Evolutionary conservation across 2,329 filamentous ascomycete genomes (phyloP).

Genomic region (Trichoderma simmonsii): DNA sequence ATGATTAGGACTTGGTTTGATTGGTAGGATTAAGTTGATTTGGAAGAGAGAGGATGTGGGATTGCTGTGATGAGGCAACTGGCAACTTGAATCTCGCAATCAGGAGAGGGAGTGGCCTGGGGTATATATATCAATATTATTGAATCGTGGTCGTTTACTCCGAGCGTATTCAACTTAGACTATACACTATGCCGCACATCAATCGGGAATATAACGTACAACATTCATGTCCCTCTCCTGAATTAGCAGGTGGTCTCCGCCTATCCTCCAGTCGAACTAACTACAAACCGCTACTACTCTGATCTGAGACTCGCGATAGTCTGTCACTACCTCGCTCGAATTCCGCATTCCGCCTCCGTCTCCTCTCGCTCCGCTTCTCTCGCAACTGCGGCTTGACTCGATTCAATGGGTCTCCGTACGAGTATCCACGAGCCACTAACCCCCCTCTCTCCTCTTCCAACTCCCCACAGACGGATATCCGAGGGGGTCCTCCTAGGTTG

Average conservation of each 20-base stretch:
- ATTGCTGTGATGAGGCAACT: neutral
- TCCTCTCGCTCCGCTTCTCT: neutral
- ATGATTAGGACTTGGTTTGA: neutral
- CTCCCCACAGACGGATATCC: neutral
- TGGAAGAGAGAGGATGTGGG: neutral
- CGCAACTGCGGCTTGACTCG: neutral
- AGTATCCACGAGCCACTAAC: too few relatives aligned
- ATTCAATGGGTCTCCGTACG: neutral
- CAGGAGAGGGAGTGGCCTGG: neutral
- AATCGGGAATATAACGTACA: too few relatives aligned
- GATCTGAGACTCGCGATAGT: neutral
- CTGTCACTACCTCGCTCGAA: neutral
- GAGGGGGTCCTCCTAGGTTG: neutral
- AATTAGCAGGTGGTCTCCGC: neutral
- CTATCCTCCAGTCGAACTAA: neutral
- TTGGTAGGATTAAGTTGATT: neutral
- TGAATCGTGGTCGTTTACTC: neutral
- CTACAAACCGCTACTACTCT: neutral
- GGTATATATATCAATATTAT: neutral
- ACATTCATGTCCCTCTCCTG: neutral
- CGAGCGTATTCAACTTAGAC: too few relatives aligned
- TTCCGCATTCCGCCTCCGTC: neutral
- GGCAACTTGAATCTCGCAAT: neutral
- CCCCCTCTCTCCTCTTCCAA: neutral
- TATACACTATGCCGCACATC: too few relatives aligned